Base-by-base conservation (phyloP, 306 rosid species). In the Prunus mume region DNA sequence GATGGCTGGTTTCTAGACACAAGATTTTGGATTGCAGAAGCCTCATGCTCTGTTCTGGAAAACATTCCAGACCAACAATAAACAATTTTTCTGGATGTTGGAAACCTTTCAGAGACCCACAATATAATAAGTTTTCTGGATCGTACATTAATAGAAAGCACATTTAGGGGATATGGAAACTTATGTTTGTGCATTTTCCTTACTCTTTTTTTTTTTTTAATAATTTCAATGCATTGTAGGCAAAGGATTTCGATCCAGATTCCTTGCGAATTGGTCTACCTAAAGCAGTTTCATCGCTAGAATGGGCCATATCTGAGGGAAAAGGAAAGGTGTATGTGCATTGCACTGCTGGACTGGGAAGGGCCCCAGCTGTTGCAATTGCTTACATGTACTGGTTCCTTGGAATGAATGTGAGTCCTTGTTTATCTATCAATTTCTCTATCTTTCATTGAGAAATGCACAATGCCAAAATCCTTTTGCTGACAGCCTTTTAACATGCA, bases 301-400 rank as follows among this genome's bases (percentile, higher is more conserved):
- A 92, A 85, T 90, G 97, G 95, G 97, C 97, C 25, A 69, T 94
- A 47, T 86, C 88, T 0, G 90, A 90, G 75, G 93, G 98, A 60
- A 88, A 87, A 80, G 97, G 97, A 71, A 92, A 80, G 79, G 93
- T 88, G 58, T 90, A 86, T 70, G 96, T 89, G 73, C 96, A 95
- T 62, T 95, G 98, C 78, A 89, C 93, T 0, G 97, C 98, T 61
- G 98, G 98, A 83, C 87, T 92, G 41, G 98, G 97, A 78, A 89
- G 98, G 81, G 98, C 98, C 55, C 96, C 98, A 0, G 98, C 92
- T 3, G 97, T 92, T 70, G 93, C 97, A 63, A 89, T 90, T 65
- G 80, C 98, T 47, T 95, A 92, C 84, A 78, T 92, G 89, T 92
- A 87, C 87, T 95, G 98, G 98, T 95, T 89, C 80, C 81, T 85